These are phyloP conservation scores for Pythium apleroticum DNA, from an alignment of 352 stramenopile species.

Conservation along the genomic window DNA sequence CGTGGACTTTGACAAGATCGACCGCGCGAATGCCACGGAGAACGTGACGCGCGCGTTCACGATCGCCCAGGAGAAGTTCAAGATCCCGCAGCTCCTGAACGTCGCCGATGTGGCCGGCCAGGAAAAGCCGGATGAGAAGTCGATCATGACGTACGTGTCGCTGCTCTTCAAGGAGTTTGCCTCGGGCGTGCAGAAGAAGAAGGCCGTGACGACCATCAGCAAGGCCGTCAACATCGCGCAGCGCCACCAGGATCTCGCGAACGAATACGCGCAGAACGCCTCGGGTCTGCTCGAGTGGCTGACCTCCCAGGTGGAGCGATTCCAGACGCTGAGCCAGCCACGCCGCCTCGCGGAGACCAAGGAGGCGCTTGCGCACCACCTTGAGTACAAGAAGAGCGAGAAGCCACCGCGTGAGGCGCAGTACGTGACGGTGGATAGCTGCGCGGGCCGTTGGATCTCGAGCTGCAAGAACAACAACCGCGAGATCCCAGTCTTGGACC, in stretches of 20 bases:
- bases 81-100: constrained; percentile 87
- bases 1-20: constrained; percentile 79
- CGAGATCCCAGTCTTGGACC: constrained; percentile 61
- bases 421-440: constrained; percentile 80
- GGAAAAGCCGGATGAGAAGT: constrained; percentile 90
- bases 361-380: constrained; percentile 56
- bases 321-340: constrained; percentile 70
- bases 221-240: constrained; percentile 90
- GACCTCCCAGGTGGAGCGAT: constrained; percentile 62
- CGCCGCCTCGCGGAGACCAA: constrained; percentile 70
- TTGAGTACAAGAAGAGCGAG: constrained; percentile 89
- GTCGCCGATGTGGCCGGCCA: constrained; percentile 82
- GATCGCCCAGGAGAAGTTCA: constrained; percentile 81
- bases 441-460: constrained; percentile 75
- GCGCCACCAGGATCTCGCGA: constrained; percentile 81
- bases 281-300: constrained; percentile 77
- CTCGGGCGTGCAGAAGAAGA: constrained; percentile 88
- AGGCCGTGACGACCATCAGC: constrained; percentile 86
- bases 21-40: constrained; percentile 55
- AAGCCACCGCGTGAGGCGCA: constrained; percentile 80
- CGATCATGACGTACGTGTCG: constrained; percentile 91
- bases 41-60: constrained; percentile 87
- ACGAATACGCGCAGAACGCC: constrained; percentile 71
- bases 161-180: constrained; percentile 92
- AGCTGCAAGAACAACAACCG: constrained; percentile 89